phyloP scores from a whole-genome alignment of 2,329 filamentous ascomycete genomes.

The Penicillium sp. region DNA sequence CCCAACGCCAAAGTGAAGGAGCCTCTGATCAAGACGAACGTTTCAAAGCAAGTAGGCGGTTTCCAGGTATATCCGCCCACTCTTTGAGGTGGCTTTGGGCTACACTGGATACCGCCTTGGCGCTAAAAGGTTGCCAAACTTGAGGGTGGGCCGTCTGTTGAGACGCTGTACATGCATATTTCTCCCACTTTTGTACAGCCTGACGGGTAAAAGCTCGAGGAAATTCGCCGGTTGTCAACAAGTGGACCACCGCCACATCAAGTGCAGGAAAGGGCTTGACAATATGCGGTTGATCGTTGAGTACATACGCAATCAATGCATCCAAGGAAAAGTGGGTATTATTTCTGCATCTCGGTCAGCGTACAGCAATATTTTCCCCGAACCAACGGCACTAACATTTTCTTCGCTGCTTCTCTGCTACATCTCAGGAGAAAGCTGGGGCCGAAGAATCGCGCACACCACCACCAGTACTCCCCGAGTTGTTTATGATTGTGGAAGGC shows the following conservation, averaged over 20 bases:
- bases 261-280: slow-evolving; percentile 12
- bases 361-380: not conserved
- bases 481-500: slow-evolving; percentile 14
- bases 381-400: slow-evolving; percentile 13
- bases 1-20: no score
- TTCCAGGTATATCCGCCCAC: no score
- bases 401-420: slow-evolving; percentile 15
- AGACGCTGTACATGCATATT: no score
- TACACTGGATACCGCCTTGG: no score
- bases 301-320: slow-evolving; percentile 11
- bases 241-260: slow-evolving; percentile 11
- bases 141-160: no score
- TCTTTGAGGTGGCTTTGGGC: no score
- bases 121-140: no score
- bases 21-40: no score
- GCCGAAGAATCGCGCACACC: slow-evolving; percentile 13
- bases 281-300: slow-evolving; percentile 5
- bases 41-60: no score
- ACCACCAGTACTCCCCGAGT: slow-evolving; percentile 17
- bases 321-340: slow-evolving; percentile 12
- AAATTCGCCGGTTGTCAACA: no score
- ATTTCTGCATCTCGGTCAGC: slow-evolving; percentile 14
- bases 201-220: no score
- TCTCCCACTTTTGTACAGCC: no score
- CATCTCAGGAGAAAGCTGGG: slow-evolving; percentile 16